Evolutionary conservation across 2,329 filamentous ascomycete genomes (phyloP).

Genomic region (Colletotrichum sp.): DNA sequence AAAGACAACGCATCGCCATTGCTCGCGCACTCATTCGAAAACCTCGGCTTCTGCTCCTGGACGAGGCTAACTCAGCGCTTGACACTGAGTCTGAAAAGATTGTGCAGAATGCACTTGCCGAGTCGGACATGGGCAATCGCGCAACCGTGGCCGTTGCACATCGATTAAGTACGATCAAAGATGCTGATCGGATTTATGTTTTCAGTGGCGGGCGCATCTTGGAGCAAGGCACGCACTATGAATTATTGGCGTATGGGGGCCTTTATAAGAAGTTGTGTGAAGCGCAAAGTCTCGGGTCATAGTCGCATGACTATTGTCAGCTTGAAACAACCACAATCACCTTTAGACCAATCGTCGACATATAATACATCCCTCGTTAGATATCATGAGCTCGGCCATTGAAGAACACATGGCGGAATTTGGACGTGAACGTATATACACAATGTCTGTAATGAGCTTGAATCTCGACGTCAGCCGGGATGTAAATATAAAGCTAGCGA

Average conservation of each 20-base stretch:
- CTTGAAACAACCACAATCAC: not conserved
- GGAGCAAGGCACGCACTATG: not conserved
- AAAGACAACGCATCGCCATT: constrained; percentile 75
- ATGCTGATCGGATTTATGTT: constrained; percentile 13
- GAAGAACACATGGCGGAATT: not conserved
- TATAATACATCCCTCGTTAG: not conserved
- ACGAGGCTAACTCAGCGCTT: constrained; percentile 71
- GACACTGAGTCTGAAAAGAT: constrained; percentile 69
- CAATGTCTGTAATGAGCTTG: not conserved
- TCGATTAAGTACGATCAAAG: constrained; percentile 11
- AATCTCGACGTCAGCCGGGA: not conserved
- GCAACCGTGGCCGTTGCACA: constrained; percentile 17
- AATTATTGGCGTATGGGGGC: not conserved
- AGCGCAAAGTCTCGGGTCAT: not conserved
- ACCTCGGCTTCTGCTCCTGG: constrained; percentile 69
- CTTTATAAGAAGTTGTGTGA: constrained; percentile 4
- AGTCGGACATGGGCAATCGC: constrained; percentile 15
- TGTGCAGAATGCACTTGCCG: constrained; percentile 63
- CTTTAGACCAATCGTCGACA: not conserved
- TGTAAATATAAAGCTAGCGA: not conserved
- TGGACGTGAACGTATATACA: accelerated
- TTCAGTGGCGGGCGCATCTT: not conserved
- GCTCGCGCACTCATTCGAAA: constrained; percentile 71
- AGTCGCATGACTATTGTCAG: not conserved
- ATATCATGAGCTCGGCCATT: not conserved